These are phyloP conservation scores for Paraglomus brasilianum DNA, from an alignment of 192 early-diverging fungal genomes.

Conservation along the genomic window DNA sequence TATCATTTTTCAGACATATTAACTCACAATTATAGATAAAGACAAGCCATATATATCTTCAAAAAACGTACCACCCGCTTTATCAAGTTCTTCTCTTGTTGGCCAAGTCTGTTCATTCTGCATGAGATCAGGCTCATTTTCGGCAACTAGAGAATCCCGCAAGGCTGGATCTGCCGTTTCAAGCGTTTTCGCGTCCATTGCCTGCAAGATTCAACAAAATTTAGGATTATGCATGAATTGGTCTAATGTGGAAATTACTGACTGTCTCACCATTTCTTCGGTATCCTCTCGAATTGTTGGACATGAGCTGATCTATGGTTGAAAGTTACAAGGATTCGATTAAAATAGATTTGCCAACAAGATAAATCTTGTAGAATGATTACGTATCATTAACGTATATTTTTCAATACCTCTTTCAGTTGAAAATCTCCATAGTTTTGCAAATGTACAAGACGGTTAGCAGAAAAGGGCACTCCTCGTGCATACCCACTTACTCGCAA, in stretches of 20 bases:
- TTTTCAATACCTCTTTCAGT: constrained; percentile 62
- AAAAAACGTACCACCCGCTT: constrained; percentile 58
- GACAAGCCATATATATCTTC: constrained; percentile 9
- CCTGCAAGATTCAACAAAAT: constrained; percentile 19
- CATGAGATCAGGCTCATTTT: constrained; percentile 87
- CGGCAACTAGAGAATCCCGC: constrained; percentile 77
- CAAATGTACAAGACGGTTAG: constrained; percentile 89
- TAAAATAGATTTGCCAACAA: too few relatives aligned
- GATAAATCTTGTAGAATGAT: constrained; percentile 33
- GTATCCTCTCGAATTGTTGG: too few relatives aligned
- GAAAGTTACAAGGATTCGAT: too few relatives aligned
- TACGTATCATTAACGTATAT: constrained; percentile 42
- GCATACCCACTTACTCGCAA: constrained; percentile 85
- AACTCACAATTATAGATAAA: background rate
- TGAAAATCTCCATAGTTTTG: constrained; percentile 96
- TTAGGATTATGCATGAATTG: background rate
- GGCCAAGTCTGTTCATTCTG: constrained; percentile 99
- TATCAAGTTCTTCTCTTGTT: constrained; percentile 89
- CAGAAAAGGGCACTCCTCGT: constrained; percentile 80
- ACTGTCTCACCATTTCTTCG: too few relatives aligned
- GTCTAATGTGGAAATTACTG: background rate
- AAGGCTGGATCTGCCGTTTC: constrained; percentile 65
- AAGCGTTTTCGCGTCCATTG: constrained; percentile 49
- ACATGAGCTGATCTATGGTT: too few relatives aligned
- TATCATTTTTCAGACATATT: constrained; percentile 10